Evolutionary conservation across 768 basidiomycete genomes (phyloP).

Genomic region (Termitomyces sp.): DNA sequence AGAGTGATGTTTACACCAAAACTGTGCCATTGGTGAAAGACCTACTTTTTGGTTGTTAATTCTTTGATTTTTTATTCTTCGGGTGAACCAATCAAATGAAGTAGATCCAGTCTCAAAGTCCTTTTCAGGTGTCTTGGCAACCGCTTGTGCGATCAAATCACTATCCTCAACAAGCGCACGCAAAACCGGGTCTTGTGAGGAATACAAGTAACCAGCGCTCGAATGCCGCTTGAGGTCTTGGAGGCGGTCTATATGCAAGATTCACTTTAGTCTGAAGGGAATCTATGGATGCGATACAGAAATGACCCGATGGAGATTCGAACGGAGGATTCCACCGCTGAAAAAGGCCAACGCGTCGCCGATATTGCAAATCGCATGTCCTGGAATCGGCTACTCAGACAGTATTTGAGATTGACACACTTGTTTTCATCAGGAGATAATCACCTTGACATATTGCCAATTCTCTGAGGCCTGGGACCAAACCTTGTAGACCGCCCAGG

Average conservation of each 20-base stretch:
- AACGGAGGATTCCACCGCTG: slow-evolving; percentile 18
- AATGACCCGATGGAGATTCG: slow-evolving; percentile 16
- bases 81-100: neutral
- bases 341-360: slow-evolving; percentile 22
- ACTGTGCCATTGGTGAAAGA: neutral
- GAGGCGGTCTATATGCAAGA: neutral
- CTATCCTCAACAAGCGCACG: slow-evolving; percentile 49
- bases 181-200: slow-evolving; percentile 59
- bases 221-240: slow-evolving; percentile 32
- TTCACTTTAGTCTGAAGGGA: neutral
- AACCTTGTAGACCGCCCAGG: neutral
- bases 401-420: neutral
- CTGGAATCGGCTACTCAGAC: slow-evolving; percentile 35
- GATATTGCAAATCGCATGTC: slow-evolving; percentile 50
- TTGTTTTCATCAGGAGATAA: neutral
- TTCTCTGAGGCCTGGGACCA: neutral
- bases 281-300: neutral
- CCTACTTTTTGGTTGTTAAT: neutral
- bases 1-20: neutral
- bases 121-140: slow-evolving; percentile 4
- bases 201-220: slow-evolving; percentile 66
- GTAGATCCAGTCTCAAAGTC: neutral
- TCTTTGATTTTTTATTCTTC: neutral
- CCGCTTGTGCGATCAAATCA: slow-evolving; percentile 40
- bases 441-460: neutral